These are phyloP conservation scores for Glonium stellatum DNA, from an alignment of 495 filamentous ascomycete genomes.

Conservation along the genomic window DNA sequence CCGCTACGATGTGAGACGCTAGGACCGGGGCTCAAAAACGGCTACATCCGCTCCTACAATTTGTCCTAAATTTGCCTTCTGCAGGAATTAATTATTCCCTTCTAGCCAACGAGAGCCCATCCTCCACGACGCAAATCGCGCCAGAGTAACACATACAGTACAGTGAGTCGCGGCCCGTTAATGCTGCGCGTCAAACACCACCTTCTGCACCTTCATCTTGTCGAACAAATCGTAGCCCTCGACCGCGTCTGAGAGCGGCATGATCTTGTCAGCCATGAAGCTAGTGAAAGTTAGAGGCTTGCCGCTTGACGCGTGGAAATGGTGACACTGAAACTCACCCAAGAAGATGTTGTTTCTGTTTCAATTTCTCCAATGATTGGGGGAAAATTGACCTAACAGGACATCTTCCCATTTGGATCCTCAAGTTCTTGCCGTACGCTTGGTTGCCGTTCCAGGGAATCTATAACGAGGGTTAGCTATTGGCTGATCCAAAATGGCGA, in stretches of 20 bases:
- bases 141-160: no score
- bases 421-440: conserved; percentile 85
- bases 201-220: conserved; percentile 88
- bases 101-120: background rate
- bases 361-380: conserved; percentile 68
- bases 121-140: no score
- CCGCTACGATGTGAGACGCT: background rate
- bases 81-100: background rate
- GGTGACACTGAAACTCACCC: conserved; percentile 50
- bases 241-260: conserved; percentile 76
- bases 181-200: conserved; percentile 50
- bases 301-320: background rate
- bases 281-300: conserved; percentile 36
- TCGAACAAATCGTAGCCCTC: conserved; percentile 91
- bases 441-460: conserved; percentile 80
- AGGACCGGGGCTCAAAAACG: background rate
- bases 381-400: conserved; percentile 80
- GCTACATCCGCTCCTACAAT: background rate
- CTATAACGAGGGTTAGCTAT: conserved; percentile 34
- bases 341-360: conserved; percentile 73
- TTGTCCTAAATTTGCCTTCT: background rate
- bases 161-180: background rate
- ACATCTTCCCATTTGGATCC: conserved; percentile 89
- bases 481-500: background rate
- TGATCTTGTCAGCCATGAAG: conserved; percentile 91